Evolutionary conservation across 129 eudicot species (phyloP).

Genomic region (Flaveria bidentis): DNA sequence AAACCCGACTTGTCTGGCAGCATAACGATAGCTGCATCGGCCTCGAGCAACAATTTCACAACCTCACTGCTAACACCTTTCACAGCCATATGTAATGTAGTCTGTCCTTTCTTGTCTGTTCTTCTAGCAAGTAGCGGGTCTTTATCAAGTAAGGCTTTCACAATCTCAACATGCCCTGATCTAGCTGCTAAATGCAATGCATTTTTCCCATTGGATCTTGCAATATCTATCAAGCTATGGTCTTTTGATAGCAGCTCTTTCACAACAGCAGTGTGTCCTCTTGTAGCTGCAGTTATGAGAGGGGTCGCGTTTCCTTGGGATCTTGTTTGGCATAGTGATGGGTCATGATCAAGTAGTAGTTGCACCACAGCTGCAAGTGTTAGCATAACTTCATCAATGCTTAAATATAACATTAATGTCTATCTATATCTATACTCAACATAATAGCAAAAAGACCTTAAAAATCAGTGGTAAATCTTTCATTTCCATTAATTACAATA

Average conservation of each 20-base stretch:
- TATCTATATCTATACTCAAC: not conserved
- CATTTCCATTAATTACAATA: not conserved
- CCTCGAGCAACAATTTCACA: slow-evolving; percentile 62
- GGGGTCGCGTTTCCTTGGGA: slow-evolving; percentile 70
- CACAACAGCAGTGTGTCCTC: slow-evolving; percentile 75
- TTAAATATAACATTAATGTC: not conserved
- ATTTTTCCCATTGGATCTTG: slow-evolving; percentile 65
- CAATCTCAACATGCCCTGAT: slow-evolving; percentile 69
- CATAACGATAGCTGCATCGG: slow-evolving; percentile 73
- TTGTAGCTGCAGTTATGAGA: slow-evolving; percentile 67
- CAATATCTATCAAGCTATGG: slow-evolving; percentile 41
- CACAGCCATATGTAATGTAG: slow-evolving; percentile 90
- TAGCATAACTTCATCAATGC: slow-evolving; percentile 11
- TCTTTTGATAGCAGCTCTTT: slow-evolving; percentile 63
- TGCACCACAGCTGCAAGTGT: slow-evolving; percentile 65
- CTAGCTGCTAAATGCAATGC: slow-evolving; percentile 77
- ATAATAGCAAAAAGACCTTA: not conserved
- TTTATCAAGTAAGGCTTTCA: slow-evolving; percentile 62
- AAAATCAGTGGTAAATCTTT: not conserved
- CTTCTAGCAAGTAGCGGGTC: slow-evolving; percentile 66
- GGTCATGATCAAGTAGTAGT: slow-evolving; percentile 67
- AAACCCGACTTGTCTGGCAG: slow-evolving; percentile 69
- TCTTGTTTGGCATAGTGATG: slow-evolving; percentile 60
- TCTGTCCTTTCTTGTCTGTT: slow-evolving; percentile 78
- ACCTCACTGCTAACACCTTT: slow-evolving; percentile 69